Base-by-base conservation (phyloP, 2,329 filamentous ascomycete species). In the Pseudogymnoascus destructans region DNA sequence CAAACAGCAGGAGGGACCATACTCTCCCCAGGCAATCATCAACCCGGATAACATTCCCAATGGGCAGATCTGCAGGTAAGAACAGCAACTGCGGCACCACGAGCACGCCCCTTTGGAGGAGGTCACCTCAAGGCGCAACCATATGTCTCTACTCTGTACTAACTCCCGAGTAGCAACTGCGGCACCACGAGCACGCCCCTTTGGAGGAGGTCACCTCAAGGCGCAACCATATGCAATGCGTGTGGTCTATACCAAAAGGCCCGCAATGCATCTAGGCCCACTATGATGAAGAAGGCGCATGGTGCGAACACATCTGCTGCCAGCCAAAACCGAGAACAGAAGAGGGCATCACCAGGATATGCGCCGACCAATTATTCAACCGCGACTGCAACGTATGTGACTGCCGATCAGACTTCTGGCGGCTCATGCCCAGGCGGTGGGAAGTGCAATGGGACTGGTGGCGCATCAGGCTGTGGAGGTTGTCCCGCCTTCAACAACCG, bases 401-500 rank as follows among this genome's bases (percentile, higher is more conserved):
- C 87, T 17, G 86, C 86, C 3, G 87, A 90, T 67, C 83, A 87
- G 64, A 84, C 80, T 46, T 76, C 84, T 3, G 80, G 82, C 42
- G 93, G 93, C n/a, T 95, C 91, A 10, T 98, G 93, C 70, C 93
- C 93, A 11, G 93, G 93, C 35, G 92, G 92, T 62, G 93, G 93
- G 36, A 86, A 86, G 60, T 98, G 93, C 71, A 97, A 98, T 70
- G 93, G 93, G 54, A 97, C 93, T 19, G 93, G 93, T 46, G 93
- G 93, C 57, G 90, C 93, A 30, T 89, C 95, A 69, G 92, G 90
- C 17, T 98, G 93, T 70, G 90, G 89, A 70, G 93, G 93, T 10
- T 98, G 93, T 68, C 93, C 93, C 33, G 93, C 93, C 1, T 98
- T 89, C 76, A 98, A 98, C 77, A 98, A 98, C 69, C 83, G 93